Conservation (phyloP, 768 basidiomycete genomes). For the Suillus luteus region DNA sequence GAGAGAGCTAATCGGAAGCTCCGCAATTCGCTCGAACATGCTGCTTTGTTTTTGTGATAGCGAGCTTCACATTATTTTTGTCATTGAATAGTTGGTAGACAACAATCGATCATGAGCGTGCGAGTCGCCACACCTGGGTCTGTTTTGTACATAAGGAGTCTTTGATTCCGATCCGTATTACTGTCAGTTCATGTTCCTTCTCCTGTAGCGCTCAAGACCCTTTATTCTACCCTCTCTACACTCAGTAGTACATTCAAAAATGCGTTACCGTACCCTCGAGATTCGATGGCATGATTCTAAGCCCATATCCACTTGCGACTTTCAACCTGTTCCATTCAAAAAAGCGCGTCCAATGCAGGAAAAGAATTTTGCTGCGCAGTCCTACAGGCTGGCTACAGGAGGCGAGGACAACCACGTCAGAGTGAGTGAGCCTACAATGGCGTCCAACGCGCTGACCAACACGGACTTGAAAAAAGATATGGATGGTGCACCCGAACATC, state of each 20-base stretch:
- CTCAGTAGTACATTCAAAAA: constrained; percentile 30
- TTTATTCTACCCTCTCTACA: neutral
- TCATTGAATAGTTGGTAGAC: constrained; percentile 1
- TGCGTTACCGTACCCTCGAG: constrained; percentile 90
- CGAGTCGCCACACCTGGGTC: constrained; percentile 4
- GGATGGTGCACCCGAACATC: constrained; percentile 95
- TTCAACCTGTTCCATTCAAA: constrained; percentile 83
- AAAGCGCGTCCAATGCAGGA: constrained; percentile 69
- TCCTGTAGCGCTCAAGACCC: constrained; percentile 5
- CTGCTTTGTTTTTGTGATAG: constrained; percentile 21
- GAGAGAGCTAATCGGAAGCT: constrained; percentile 40
- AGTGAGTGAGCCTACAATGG: constrained; percentile 52
- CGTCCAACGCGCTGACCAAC: constrained; percentile 17
- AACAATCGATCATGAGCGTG: constrained; percentile 10
- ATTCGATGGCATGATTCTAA: constrained; percentile 97
- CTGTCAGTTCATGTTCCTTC: constrained; percentile 4
- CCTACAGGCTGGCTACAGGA: constrained; percentile 91
- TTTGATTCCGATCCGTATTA: constrained; percentile 11
- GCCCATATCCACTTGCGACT: constrained; percentile 96
- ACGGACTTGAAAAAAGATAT: constrained; percentile 56
- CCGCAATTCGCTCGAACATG: constrained; percentile 28
- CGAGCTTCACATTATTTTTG: constrained; percentile 3
- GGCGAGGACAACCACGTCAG: constrained; percentile 98
- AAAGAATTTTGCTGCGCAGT: constrained; percentile 61
- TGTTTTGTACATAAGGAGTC: constrained; percentile 10